These are phyloP conservation scores for Pseudonitzschia multiseries DNA, from an alignment of 108 stramenopile genomes.

Conservation along the genomic window DNA sequence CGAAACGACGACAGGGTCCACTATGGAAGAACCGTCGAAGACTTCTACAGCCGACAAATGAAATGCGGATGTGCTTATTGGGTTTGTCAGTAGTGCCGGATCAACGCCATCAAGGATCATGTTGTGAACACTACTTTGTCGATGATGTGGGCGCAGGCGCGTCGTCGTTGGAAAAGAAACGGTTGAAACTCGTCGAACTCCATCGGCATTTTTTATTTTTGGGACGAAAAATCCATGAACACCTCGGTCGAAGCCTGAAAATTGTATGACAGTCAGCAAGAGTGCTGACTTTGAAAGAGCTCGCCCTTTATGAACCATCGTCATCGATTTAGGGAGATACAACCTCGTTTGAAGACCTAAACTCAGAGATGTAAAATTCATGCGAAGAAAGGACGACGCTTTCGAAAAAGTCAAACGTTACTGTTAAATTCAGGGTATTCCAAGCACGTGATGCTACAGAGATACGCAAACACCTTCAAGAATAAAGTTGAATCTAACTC, in stretches of 20 bases:
- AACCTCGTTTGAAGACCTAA: background rate
- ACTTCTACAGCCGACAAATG: conserved; percentile 29
- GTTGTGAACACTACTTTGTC: background rate
- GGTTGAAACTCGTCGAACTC: background rate
- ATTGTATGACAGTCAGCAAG: background rate
- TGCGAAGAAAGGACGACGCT: too few species aligned
- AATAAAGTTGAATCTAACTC: too few species aligned
- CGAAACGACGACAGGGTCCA: conserved; percentile 66
- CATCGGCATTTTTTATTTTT: background rate
- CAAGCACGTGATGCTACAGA: too few species aligned
- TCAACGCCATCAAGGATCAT: background rate
- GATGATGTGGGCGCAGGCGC: background rate
- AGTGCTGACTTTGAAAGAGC: background rate
- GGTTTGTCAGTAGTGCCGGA: background rate
- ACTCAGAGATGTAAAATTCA: too few species aligned
- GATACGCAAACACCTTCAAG: too few species aligned
- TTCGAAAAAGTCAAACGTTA: too few species aligned
- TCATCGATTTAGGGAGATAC: background rate
- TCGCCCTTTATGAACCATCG: background rate
- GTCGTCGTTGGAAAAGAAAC: background rate
- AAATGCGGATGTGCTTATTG: background rate
- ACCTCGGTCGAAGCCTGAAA: background rate
- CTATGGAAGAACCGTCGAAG: conserved; percentile 62
- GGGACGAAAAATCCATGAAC: background rate
- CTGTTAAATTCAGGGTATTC: too few species aligned